A percentile compares a stretch with the other conserved stretches of the same genome.
phyloP scores from a whole-genome alignment of 2,329 filamentous ascomycete species.

The Venturiaceae sp. region DNA sequence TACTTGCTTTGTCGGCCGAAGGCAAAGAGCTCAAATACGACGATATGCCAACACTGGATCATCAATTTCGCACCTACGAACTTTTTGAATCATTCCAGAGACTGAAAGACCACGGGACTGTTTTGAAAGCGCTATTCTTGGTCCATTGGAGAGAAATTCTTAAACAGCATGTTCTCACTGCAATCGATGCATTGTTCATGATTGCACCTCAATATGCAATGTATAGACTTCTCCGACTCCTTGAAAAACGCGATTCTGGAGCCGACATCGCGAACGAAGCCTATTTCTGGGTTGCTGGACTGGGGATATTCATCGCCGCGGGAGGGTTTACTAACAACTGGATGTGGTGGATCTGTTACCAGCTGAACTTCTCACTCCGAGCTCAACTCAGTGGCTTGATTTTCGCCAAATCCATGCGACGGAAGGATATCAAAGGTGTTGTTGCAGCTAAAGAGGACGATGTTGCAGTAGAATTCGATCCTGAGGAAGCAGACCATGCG shows the following conservation, averaged over 20 bases:
- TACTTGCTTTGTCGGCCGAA: conserved; percentile 37
- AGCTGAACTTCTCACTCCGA: conserved; percentile 54
- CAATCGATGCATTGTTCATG: conserved; percentile 46
- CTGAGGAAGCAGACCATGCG: conserved; percentile 20
- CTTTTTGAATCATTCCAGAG: conserved; percentile 10
- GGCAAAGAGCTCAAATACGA: conserved; percentile 12
- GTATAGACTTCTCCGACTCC: conserved; percentile 51
- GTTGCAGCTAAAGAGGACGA: conserved; percentile 12
- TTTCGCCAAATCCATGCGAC: conserved; percentile 66
- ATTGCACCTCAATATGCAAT: conserved; percentile 64
- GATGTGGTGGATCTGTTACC: conserved; percentile 32
- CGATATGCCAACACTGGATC: conserved; percentile 12
- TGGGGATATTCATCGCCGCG: conserved; percentile 51
- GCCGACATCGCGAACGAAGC: conserved; percentile 29
- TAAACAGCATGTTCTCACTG: conserved; percentile 49
- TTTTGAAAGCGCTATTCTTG: conserved; percentile 52
- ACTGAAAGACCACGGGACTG: conserved; percentile 20
- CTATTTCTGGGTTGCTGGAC: conserved; percentile 58
- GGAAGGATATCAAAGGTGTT: conserved; percentile 64
- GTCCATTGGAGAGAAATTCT: conserved; percentile 48
- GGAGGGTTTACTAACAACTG: conserved; percentile 51
- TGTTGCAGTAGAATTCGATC: conserved; percentile 28
- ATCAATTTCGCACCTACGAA: conserved; percentile 7
- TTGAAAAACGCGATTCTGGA: conserved; percentile 47
- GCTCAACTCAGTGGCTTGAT: conserved; percentile 62